Evolutionary conservation across 495 filamentous ascomycete species (phyloP), one percentile per base, ranked within the genome.

Genomic region (Tuber calosporum): DNA sequence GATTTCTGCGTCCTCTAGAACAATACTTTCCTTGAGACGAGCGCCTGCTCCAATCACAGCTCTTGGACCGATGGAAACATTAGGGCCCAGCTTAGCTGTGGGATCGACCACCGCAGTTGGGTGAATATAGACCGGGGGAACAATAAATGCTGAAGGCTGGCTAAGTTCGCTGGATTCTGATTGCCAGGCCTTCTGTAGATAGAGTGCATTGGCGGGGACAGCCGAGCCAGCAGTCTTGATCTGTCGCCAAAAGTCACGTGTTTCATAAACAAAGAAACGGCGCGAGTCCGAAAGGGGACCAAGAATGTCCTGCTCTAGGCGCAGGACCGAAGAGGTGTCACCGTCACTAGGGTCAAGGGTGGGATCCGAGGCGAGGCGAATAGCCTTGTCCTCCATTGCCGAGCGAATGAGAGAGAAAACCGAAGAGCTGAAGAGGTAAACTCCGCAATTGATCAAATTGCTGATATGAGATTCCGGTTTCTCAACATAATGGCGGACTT

Each of bases 161-260:
- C 91, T 90, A 67, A 99, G 90, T 84, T 97, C 94, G 37, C 89
- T 85, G 2, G 93, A 94, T 74, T 89, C 89, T 37, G 86, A 87
- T 84, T 98, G 96, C 85, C 90, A 90, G 8, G 95, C 96, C 85
- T 98, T 94, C 82, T 94, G 92, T 58, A 99, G 89, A 84, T 99
- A 99, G 3, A 99, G 89, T 1, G 95, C 96, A 82, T 99, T 98
- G 73, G 95, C 95, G 15, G 95, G 96, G 72, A 99, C 93, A 69
- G 95, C 95, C 34, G 95, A 98, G 58, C 96, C 96, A 68, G 95
- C 95, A 7, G 96, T 97, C 88, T 99, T 99, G 87, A 99, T 98
- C 86, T 99, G 95, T 72, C 95, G 94, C 95, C 95, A 99, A 85
- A 99, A 99, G 81, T 97, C 95, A 85, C 97, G 96, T 66, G 95